phyloP scores from a whole-genome alignment of 352 stramenopile species.

The Phytophthora capsici region DNA sequence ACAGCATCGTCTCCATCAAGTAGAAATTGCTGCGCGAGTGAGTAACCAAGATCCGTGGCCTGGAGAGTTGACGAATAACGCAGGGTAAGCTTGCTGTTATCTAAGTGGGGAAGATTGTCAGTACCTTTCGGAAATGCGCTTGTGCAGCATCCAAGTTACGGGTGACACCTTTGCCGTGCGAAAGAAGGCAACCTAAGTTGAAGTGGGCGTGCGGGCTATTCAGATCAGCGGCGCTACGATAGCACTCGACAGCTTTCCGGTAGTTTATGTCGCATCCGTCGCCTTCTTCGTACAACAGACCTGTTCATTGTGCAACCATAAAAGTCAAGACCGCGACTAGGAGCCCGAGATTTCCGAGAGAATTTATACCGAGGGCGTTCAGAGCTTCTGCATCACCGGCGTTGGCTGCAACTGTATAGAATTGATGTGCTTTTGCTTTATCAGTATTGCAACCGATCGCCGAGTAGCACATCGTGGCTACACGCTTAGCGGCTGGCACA shows the following conservation, averaged over 20 bases:
- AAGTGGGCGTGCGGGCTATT: conserved; percentile 73
- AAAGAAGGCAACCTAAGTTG: conserved; percentile 76
- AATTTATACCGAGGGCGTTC: conserved; percentile 65
- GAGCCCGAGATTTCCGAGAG: background rate
- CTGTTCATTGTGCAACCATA: conserved; percentile 1
- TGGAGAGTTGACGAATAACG: conserved; percentile 17
- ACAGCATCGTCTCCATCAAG: conserved; percentile 13
- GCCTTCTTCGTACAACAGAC: conserved; percentile 81
- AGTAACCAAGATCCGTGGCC: conserved; percentile 65
- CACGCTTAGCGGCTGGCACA: conserved; percentile 53
- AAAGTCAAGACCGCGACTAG: background rate
- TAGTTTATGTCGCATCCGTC: conserved; percentile 78
- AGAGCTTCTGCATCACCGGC: conserved; percentile 63
- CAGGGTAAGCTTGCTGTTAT: conserved; percentile 3
- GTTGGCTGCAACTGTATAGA: conserved; percentile 64
- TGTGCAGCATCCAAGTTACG: conserved; percentile 64
- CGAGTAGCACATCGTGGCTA: conserved; percentile 69
- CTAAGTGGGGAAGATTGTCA: background rate
- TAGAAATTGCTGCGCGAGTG: conserved; percentile 63
- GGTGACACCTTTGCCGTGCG: conserved; percentile 64
- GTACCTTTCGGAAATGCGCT: conserved; percentile 63
- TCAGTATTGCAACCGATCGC: conserved; percentile 56
- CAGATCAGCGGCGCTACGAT: conserved; percentile 54
- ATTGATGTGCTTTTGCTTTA: conserved; percentile 56
- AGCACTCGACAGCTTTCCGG: conserved; percentile 56